Base-by-base conservation (phyloP, 257 asterid species). In the Solanum clarkiae region DNA sequence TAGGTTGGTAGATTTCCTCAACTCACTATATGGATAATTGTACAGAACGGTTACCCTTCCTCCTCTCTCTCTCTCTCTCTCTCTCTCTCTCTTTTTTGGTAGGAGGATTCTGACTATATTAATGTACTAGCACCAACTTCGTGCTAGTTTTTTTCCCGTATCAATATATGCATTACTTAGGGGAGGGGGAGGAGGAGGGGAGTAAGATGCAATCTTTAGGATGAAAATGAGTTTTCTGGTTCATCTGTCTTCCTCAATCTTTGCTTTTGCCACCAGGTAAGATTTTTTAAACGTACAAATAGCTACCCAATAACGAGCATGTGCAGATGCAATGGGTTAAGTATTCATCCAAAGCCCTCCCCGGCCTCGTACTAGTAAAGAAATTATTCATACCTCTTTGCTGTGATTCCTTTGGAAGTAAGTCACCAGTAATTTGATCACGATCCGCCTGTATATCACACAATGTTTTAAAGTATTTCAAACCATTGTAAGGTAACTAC, bases 371-470 rank as follows among this genome's bases (percentile, higher is more conserved):
- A 75, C 62, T 75, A 14, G 65, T 79, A 53, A 53, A 54, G 47
- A 80, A 66, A 88, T 72, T 29, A 82, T 3, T 10, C 85, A 40
- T 84, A 97, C 99, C 98, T 97, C 99, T 91, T 93, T 95, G 92
- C 98, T 97, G 91, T 97, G 98, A 89, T 95, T 95, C 90, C 95
- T 92, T 93, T 95, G 99, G 88, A 97, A 97, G 90, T 95, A 97
- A 7, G 99, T 97, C 91, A 92, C 98, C 87, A 95, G 90, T 89
- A 97, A 90, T 86, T 97, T 97, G 89, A 97, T 94, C 89, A 97
- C 99, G 80, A 95, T 97, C 87, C 98, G 99, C 97, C 99, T 97
- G 97, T 89, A 86, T 83, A 89, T 80, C 79, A 71, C 47, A 29
- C 10, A 80, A 71, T 53, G 49, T 32, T 79, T 24, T 17, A 79